Evolutionary conservation across 2,329 filamentous ascomycete genomes (phyloP).

Genomic region (Ceratocystis cacaofunesta): DNA sequence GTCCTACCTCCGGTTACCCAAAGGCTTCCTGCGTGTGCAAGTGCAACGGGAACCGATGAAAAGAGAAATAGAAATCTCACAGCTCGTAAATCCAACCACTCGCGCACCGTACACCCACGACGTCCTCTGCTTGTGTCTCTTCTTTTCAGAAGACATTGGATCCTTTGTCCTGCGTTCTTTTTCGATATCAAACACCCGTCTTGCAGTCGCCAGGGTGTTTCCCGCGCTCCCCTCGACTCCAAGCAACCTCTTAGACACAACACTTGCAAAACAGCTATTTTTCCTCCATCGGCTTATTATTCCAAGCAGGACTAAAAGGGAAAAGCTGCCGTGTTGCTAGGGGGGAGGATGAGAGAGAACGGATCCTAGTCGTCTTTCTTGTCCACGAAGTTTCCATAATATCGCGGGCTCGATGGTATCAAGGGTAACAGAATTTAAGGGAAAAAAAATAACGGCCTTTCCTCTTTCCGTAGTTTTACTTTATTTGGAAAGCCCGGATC

Average conservation of each 20-base stretch:
- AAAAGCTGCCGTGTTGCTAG: neutral
- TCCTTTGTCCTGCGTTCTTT: too few species aligned
- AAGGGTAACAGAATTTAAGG: too few species aligned
- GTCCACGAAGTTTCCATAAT: neutral
- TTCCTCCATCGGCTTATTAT: neutral
- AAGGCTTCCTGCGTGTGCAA: neutral
- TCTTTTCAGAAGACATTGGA: too few species aligned
- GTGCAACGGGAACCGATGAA: neutral
- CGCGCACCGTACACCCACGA: neutral
- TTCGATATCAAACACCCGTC: too few species aligned
- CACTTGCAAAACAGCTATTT: neutral
- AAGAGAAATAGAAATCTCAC: neutral
- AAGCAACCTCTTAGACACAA: neutral
- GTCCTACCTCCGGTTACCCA: neutral
- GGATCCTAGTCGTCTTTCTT: too few species aligned
- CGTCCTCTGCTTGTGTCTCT: neutral
- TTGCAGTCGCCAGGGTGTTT: too few species aligned
- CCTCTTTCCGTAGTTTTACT: too few species aligned
- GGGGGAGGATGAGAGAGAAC: neutral
- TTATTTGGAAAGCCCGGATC: too few species aligned
- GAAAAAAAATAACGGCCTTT: too few species aligned
- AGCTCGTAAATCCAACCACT: conserved; percentile 1
- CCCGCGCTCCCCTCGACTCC: too few species aligned
- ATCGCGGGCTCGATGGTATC: too few species aligned
- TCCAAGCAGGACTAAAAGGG: neutral